Conservation (phyloP, 345 rosid species). For the Hibiscus syriacus region DNA sequence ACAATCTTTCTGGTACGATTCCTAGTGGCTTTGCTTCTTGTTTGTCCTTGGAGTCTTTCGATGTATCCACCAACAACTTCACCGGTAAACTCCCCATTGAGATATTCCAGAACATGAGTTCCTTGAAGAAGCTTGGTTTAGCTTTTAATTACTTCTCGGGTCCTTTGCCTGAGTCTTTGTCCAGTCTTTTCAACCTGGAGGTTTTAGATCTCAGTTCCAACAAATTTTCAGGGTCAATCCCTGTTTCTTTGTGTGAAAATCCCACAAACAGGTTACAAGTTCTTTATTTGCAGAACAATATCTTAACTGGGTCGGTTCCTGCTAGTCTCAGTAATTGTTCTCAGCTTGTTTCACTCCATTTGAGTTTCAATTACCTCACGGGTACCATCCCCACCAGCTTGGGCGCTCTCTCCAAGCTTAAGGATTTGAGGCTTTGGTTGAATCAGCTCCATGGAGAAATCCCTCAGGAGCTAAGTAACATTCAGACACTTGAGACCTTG, state of each 20-base stretch:
- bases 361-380: conserved; percentile 73
- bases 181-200: conserved; percentile 44
- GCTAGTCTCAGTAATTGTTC: conserved; percentile 74
- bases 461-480: conserved; percentile 57
- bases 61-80: conserved; percentile 55
- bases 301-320: conserved; percentile 61
- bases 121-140: conserved; percentile 45
- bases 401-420: conserved; percentile 57
- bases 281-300: conserved; percentile 70
- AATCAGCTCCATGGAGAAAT: conserved; percentile 78
- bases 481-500: conserved; percentile 54
- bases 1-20: conserved; percentile 60
- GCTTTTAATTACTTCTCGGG: conserved; percentile 59
- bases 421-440: conserved; percentile 78
- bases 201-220: conserved; percentile 82
- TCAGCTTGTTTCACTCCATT: conserved; percentile 67
- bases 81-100: conserved; percentile 66
- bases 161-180: conserved; percentile 50
- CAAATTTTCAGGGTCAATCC: conserved; percentile 50
- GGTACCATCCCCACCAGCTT: conserved; percentile 80
- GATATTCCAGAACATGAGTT: conserved; percentile 51
- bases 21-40: conserved; percentile 61
- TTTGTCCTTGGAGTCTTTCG: conserved; percentile 43
- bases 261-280: conserved; percentile 42
- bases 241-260: conserved; percentile 45